Base-by-base conservation (phyloP, 139 green algal species). In the Chlamydomonas incerta region DNA sequence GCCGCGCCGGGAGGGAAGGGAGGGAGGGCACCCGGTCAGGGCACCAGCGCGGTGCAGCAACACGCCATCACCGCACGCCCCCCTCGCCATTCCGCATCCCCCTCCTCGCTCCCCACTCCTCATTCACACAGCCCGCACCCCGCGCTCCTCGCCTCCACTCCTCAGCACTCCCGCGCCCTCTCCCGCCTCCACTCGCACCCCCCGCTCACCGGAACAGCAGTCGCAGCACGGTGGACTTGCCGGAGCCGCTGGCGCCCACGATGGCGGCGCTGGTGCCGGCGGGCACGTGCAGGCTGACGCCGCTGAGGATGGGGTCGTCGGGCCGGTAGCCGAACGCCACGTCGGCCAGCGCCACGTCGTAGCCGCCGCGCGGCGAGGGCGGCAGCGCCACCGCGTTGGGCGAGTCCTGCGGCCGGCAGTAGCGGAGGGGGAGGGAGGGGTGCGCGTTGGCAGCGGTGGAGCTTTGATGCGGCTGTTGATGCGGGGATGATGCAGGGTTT, bases 231-330 rank as follows among this genome's bases (percentile, higher is more conserved):
- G 85, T 90, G 41, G 34, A 72, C 90, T 99, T 98, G 80, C 97
- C 97, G 68, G 88, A 95, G 60, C 97, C 97, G 63, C 88, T 96
- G 37, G 92, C 90, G 58, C 97, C 97, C 63, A 99, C 97, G 9
- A 99, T 80, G 2, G 97, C 97, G 71, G 96, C 95, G 87, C 89
- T 96, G 72, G 83, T 97, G 63, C 97, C 97, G 10, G 95, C 93
- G 50, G 75, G 72, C 93, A 86, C 84, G 91, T 85, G 35, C 88
- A 87, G 50, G 68, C 57, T 52, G 13, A 86, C 41, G 55, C 72
- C 80, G 2, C 92, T 41, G n/a, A 98, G 82, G 65, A 97, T 95
- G 57, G 87, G 79, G 17, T 79, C 82, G 74, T 95, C 93, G 6
- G 79, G 60, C 0, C 93, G 88, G 87, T 98, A 98, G 14, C 91